A percentile compares a stretch with the other conserved stretches of the same genome.
phyloP scores from a whole-genome alignment of 2,329 filamentous ascomycete genomes.

The Hortaea sp. region DNA sequence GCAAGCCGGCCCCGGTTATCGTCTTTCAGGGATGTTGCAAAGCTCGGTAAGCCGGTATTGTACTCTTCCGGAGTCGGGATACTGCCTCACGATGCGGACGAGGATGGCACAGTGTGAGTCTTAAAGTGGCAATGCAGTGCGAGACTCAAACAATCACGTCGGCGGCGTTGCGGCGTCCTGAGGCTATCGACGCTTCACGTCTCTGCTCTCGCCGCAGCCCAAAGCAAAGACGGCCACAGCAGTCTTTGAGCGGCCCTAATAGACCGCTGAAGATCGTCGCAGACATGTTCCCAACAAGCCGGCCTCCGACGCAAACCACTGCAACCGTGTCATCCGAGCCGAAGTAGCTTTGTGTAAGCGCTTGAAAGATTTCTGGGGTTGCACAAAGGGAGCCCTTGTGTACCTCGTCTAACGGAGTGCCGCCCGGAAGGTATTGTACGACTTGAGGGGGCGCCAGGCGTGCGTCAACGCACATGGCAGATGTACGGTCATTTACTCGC shows the following conservation, averaged over 20 bases:
- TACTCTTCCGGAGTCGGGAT: too few species aligned
- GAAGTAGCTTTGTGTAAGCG: not conserved
- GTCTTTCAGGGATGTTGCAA: not conserved
- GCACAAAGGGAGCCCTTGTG: conserved; percentile 2
- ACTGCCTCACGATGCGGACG: too few species aligned
- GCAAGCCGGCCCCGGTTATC: not conserved
- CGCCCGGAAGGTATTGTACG: not conserved
- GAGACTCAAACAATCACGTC: too few species aligned
- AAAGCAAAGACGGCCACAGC: too few species aligned
- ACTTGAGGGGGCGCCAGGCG: not conserved
- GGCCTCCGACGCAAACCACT: not conserved
- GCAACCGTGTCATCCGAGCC: not conserved
- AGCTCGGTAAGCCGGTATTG: not conserved
- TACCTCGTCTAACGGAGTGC: not conserved
- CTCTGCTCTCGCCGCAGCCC: too few species aligned
- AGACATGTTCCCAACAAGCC: not conserved
- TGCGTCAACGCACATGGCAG: conserved; percentile 3
- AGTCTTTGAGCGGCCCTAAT: too few species aligned
- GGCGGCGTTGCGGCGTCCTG: too few species aligned
- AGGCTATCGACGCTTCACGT: too few species aligned
- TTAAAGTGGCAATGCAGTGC: too few species aligned
- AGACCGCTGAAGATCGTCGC: too few species aligned
- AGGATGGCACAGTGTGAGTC: too few species aligned
- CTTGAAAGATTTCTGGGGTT: not conserved
- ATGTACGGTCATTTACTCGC: not conserved